Evolutionary conservation across 371 early-diverging fungal species (phyloP), one percentile per base, ranked within the genome.

Genomic region (Zancudomyces culisetae): DNA sequence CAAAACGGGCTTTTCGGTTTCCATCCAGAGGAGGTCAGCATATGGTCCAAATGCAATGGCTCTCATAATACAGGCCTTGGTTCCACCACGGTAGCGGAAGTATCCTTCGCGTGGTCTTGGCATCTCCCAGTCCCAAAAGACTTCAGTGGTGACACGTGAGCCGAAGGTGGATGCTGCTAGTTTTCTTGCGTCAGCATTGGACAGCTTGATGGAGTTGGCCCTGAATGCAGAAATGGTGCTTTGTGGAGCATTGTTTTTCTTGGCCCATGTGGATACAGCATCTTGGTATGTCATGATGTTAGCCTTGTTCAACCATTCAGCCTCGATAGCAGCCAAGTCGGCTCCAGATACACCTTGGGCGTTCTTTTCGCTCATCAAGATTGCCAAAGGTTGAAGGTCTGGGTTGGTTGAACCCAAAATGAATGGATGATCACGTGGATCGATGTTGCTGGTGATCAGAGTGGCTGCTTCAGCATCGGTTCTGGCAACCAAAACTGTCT

Each of bases 391-490:
- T 35, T 70, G 70, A 49, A 87, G 64, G 51, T 61, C 60, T 39
- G 83, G 76, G 73, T 88, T 90, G 61, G 92, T 89, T 46, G 79
- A 61, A 42, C 98, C 98, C 29, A 95, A 68, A 60, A 95, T 81
- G 73, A 94, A 97, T 49, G 86, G 81, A 68, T 97, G 98, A 66
- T 97, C 98, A 56, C 98, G 89, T 23, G 74, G 71, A 64, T 95
- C 98, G 58, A 97, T 90, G 77, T 88, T 93, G 76, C 80, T 83
- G 57, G 89, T 85, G 70, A 97, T 77, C 54, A 97, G 73, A 28
- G 90, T 90, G 40, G 98, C 95, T 15, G 98, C 98, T 69, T 97
- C 98, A 51, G 98, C 88, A 61, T 97, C 98, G 21, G 98, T 89
- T 61, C 98, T 87, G 23, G 91, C 83, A 47, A 97, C 90, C 35